Percentiles rank a stretch among this genome's conserved stretches.
phyloP scores from a whole-genome alignment of 2,329 filamentous ascomycete genomes.

The Lachnellula suecica region DNA sequence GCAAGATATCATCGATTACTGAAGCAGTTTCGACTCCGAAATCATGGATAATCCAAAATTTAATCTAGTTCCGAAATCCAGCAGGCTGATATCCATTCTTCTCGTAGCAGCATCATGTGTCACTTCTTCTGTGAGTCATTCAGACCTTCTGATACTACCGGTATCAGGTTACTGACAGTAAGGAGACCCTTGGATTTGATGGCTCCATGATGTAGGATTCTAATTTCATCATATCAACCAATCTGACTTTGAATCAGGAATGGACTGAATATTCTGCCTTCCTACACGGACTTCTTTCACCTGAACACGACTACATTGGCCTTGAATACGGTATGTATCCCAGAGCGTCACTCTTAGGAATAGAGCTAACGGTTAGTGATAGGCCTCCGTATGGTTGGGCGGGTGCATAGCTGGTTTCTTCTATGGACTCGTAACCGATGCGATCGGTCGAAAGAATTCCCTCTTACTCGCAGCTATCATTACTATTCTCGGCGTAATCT shows the following conservation, averaged over 20 bases:
- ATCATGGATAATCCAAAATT: too few species aligned
- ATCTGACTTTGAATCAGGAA: conserved; percentile 40
- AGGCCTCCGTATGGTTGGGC: conserved; percentile 54
- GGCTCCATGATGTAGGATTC: conserved; percentile 17
- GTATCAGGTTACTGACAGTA: not conserved
- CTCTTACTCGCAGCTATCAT: conserved; percentile 18
- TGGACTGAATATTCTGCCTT: conserved; percentile 55
- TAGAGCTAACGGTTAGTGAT: too few species aligned
- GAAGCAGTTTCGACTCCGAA: too few species aligned
- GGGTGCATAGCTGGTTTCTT: conserved; percentile 44
- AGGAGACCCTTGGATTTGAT: conserved; percentile 24
- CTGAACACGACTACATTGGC: conserved; percentile 50
- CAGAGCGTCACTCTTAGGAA: too few species aligned
- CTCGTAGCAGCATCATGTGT: conserved; percentile 12
- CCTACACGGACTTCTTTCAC: conserved; percentile 55
- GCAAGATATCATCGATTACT: too few species aligned
- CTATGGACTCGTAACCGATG: conserved; percentile 37
- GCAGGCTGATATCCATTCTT: not conserved
- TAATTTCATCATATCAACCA: conserved; percentile 45
- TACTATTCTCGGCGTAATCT: conserved; percentile 16
- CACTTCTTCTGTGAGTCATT: conserved; percentile 13
- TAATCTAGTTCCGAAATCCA: not conserved
- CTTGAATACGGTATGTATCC: conserved; percentile 54
- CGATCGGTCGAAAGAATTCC: conserved; percentile 32
- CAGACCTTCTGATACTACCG: not conserved